phyloP scores from a whole-genome alignment of 306 rosid genomes.

The Rosa persica region DNA sequence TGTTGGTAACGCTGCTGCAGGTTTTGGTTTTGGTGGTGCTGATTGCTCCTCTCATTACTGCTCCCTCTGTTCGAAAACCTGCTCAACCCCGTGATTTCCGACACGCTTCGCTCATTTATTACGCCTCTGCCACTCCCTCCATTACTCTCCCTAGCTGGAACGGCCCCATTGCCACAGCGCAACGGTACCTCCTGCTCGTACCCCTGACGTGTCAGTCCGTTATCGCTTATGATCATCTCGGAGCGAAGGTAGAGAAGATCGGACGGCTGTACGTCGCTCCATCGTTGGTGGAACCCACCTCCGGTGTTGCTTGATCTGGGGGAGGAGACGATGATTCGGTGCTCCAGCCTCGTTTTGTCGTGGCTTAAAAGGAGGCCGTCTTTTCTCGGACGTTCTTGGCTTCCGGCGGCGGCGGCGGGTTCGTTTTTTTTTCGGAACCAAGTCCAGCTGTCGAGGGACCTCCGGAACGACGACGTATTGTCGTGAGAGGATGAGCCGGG shows the following conservation, averaged over 20 bases:
- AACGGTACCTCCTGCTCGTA: slow-evolving; percentile 3
- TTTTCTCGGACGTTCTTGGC: slow-evolving; percentile 58
- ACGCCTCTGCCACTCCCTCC: slow-evolving; percentile 37
- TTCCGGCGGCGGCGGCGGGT: slow-evolving; percentile 26
- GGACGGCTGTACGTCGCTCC: slow-evolving; percentile 80
- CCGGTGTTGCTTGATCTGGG: neutral
- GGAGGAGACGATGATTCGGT: slow-evolving; percentile 72
- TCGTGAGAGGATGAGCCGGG: neutral
- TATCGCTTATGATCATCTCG: slow-evolving; percentile 63
- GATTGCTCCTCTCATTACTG: neutral
- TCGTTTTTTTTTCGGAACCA: slow-evolving; percentile 22
- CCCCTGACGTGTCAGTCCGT: slow-evolving; percentile 13
- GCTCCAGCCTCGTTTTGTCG: slow-evolving; percentile 48
- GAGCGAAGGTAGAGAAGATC: slow-evolving; percentile 72
- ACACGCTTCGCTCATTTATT: slow-evolving; percentile 67
- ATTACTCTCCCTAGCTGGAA: neutral
- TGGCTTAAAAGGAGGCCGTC: slow-evolving; percentile 55
- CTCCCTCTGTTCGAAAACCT: slow-evolving; percentile 41
- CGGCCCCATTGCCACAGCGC: neutral
- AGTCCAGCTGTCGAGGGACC: slow-evolving; percentile 61
- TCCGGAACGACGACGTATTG: slow-evolving; percentile 48
- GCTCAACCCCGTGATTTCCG: slow-evolving; percentile 76
- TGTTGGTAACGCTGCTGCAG: slow-evolving; percentile 12
- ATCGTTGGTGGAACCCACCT: slow-evolving; percentile 41
- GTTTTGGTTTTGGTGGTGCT: neutral